These are phyloP conservation scores for Auriscalpium vulgare DNA, from an alignment of 768 basidiomycete genomes.

Conservation along the genomic window DNA sequence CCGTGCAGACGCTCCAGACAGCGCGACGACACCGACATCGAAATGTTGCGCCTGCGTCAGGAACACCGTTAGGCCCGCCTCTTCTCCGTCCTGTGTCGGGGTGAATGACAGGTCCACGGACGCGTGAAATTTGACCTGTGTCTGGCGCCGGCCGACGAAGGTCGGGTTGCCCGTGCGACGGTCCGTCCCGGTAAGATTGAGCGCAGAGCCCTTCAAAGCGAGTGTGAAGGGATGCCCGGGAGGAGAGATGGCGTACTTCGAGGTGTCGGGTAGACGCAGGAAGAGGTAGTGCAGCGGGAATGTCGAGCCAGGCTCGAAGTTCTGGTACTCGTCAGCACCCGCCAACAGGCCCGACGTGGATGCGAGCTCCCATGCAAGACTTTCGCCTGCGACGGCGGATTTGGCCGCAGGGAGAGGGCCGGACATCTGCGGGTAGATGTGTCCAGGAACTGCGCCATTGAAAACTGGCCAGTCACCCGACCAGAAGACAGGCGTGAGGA, in stretches of 20 bases:
- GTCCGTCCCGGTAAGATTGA: constrained; percentile 25
- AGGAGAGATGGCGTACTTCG: constrained; percentile 12
- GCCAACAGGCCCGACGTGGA: not conserved
- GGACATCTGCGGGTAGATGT: constrained; percentile 10
- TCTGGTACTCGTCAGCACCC: constrained; percentile 13
- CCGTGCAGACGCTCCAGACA: not conserved
- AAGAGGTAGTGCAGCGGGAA: constrained; percentile 24
- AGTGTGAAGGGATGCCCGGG: constrained; percentile 20
- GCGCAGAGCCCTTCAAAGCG: constrained; percentile 17
- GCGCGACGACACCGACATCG: constrained; percentile 13
- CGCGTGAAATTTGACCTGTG: constrained; percentile 23
- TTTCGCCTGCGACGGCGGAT: not conserved
- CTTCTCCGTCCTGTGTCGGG: constrained; percentile 13
- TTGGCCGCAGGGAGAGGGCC: constrained; percentile 16
- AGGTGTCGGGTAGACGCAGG: constrained; percentile 22
- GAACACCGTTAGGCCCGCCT: constrained; percentile 26
- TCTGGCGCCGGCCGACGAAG: constrained; percentile 26
- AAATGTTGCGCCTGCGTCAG: constrained; percentile 19
- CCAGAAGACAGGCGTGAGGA: constrained; percentile 28
- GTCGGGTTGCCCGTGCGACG: constrained; percentile 19
- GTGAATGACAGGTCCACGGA: constrained; percentile 18
- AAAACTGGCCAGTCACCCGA: constrained; percentile 20
- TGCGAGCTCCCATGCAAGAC: not conserved
- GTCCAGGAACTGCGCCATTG: constrained; percentile 10
- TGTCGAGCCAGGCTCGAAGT: constrained; percentile 16